These are phyloP conservation scores for Cladosporium sp. DNA, from an alignment of 2,329 filamentous ascomycete species.

Conservation along the genomic window DNA sequence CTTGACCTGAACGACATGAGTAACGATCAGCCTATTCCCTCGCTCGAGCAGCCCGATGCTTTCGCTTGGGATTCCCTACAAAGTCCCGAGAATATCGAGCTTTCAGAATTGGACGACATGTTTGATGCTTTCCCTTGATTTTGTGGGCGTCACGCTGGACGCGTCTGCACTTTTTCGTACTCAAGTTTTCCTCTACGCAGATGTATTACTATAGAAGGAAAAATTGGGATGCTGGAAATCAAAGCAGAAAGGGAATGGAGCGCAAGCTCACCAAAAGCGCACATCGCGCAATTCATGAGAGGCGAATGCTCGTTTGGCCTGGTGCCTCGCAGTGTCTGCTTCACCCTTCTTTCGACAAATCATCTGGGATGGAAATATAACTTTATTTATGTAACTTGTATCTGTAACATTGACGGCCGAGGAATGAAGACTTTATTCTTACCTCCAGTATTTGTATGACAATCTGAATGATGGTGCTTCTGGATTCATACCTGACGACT, in stretches of 20 bases:
- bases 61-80: slow-evolving; percentile 46
- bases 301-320: not conserved
- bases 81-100: slow-evolving; percentile 84
- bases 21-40: not conserved
- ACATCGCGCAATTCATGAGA: not conserved
- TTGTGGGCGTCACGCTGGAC: slow-evolving; percentile 25
- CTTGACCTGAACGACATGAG: slow-evolving; percentile 4
- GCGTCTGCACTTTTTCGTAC: not conserved
- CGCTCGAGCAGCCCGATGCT: slow-evolving; percentile 3
- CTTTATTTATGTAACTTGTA: slow-evolving; percentile 9
- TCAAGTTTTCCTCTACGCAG: not conserved
- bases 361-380: slow-evolving; percentile 8
- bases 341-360: not conserved
- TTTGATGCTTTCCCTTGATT: slow-evolving; percentile 57
- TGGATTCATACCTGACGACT: no score
- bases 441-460: not conserved
- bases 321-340: slow-evolving; percentile 1
- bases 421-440: not conserved
- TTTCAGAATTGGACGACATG: slow-evolving; percentile 89
- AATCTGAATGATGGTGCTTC: not conserved
- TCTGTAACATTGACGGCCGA: slow-evolving; percentile 12
- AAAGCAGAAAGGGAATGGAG: not conserved
- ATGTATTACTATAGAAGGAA: slow-evolving; percentile 19
- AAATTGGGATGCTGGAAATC: not conserved
- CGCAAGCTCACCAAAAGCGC: slow-evolving; percentile 10